phyloP scores from a whole-genome alignment of 1,284 basidiomycete species.

The Schizophyllum amplum region DNA sequence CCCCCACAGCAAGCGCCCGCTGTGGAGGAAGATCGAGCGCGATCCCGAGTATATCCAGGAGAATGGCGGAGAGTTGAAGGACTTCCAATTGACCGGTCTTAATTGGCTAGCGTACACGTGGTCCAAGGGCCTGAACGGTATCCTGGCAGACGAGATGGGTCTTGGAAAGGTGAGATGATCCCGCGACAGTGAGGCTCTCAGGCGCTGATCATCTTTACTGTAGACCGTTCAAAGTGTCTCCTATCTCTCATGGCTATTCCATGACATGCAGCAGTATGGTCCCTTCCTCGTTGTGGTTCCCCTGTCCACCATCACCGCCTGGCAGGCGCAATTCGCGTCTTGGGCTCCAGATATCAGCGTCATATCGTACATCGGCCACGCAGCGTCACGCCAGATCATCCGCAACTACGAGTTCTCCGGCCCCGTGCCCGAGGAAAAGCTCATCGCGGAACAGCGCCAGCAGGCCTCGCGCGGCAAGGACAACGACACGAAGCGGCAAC shows the following conservation, averaged over 20 bases:
- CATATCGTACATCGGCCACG: slow-evolving; percentile 94
- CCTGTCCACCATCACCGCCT: slow-evolving; percentile 95
- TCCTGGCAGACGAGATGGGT: slow-evolving; percentile 99
- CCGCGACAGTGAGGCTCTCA: not conserved
- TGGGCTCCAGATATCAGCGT: slow-evolving; percentile 99
- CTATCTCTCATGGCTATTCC: slow-evolving; percentile 94
- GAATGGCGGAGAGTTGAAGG: slow-evolving; percentile 86
- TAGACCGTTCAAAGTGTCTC: slow-evolving; percentile 95
- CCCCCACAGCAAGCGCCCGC: slow-evolving; percentile 62
- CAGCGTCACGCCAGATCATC: slow-evolving; percentile 84
- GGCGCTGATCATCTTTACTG: slow-evolving; percentile 2
- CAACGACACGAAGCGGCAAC: slow-evolving; percentile 60
- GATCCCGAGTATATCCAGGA: slow-evolving; percentile 83
- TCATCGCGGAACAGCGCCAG: not conserved
- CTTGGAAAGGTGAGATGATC: slow-evolving; percentile 73
- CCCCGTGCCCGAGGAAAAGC: slow-evolving; percentile 19
- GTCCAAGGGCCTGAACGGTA: slow-evolving; percentile 93
- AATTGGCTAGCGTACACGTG: slow-evolving; percentile 98
- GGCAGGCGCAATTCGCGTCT: slow-evolving; percentile 91
- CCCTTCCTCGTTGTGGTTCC: slow-evolving; percentile 98
- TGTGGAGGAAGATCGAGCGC: slow-evolving; percentile 80
- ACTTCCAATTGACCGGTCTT: slow-evolving; percentile 96
- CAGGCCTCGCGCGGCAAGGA: not conserved
- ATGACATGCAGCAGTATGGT: slow-evolving; percentile 89
- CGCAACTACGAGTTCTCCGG: slow-evolving; percentile 86